phyloP scores from a whole-genome alignment of 2,329 filamentous ascomycete species.

The Exophiala spinifera region DNA sequence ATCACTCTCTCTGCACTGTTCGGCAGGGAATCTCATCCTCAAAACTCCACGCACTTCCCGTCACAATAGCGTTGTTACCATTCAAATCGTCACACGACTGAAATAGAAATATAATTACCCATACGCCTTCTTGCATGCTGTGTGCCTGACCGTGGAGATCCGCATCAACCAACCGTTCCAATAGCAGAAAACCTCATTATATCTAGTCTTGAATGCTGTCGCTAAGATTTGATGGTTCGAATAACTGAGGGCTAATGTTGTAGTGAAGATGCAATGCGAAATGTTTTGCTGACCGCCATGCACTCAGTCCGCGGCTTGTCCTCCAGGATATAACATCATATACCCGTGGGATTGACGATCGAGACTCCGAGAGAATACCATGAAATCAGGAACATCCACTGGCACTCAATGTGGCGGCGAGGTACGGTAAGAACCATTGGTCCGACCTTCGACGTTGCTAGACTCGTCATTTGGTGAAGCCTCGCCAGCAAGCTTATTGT shows the following conservation, averaged over 20 bases:
- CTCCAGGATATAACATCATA: neutral
- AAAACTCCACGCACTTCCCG: neutral
- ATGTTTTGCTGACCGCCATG: neutral
- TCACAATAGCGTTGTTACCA: neutral
- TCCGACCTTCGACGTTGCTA: conserved; percentile 24
- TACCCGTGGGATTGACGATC: neutral
- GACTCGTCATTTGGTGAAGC: conserved; percentile 28
- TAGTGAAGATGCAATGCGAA: neutral
- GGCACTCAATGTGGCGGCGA: conserved; percentile 24
- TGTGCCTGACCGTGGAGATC: neutral
- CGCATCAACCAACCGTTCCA: neutral
- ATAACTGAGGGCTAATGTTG: neutral
- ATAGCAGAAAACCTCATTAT: neutral
- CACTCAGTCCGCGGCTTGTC: neutral
- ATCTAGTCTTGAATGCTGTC: neutral
- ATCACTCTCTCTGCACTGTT: neutral
- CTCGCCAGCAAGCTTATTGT: conserved; percentile 29
- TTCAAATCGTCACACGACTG: neutral
- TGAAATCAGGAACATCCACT: neutral
- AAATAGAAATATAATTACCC: neutral
- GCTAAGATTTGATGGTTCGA: neutral
- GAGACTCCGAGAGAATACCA: neutral
- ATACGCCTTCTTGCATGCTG: neutral
- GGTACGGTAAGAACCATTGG: conserved; percentile 28
- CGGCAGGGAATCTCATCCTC: neutral